A percentile compares a stretch with the other conserved stretches of the same genome.
These are phyloP conservation scores for Mycosphaerella arachidis DNA, from an alignment of 2,329 filamentous ascomycete genomes.

Conservation along the genomic window DNA sequence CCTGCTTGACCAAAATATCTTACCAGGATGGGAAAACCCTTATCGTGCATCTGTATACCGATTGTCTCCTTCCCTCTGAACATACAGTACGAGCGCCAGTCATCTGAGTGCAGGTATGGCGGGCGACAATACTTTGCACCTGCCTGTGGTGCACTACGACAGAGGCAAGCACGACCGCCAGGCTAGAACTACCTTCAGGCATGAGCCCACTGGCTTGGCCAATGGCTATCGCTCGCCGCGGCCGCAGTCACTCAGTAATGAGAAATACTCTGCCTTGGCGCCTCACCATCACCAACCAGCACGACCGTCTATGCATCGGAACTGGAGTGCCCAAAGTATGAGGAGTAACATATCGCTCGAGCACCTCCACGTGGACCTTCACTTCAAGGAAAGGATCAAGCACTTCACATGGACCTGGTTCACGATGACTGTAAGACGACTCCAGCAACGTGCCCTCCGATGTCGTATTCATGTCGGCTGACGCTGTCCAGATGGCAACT, in stretches of 20 bases:
- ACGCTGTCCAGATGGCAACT: slow-evolving; percentile 58
- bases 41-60: neutral
- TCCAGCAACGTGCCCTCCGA: too few species aligned
- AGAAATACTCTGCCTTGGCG: neutral
- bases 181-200: neutral
- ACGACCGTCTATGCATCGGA: neutral
- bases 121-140: neutral
- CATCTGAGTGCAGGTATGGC: neutral
- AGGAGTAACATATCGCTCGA: slow-evolving; percentile 8
- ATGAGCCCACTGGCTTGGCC: neutral
- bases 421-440: slow-evolving; percentile 49
- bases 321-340: slow-evolving; percentile 14
- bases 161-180: neutral
- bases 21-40: neutral
- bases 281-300: neutral
- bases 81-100: neutral
- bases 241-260: neutral
- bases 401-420: slow-evolving; percentile 77
- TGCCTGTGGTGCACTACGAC: neutral
- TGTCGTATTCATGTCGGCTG: neutral
- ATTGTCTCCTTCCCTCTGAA: neutral
- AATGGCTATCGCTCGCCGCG: neutral
- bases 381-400: slow-evolving; percentile 53
- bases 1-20: neutral
- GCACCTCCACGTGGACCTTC: slow-evolving; percentile 31